Conservation (phyloP, 2,329 filamentous ascomycete genomes). For the Sporothrix pseudoabietina region DNA sequence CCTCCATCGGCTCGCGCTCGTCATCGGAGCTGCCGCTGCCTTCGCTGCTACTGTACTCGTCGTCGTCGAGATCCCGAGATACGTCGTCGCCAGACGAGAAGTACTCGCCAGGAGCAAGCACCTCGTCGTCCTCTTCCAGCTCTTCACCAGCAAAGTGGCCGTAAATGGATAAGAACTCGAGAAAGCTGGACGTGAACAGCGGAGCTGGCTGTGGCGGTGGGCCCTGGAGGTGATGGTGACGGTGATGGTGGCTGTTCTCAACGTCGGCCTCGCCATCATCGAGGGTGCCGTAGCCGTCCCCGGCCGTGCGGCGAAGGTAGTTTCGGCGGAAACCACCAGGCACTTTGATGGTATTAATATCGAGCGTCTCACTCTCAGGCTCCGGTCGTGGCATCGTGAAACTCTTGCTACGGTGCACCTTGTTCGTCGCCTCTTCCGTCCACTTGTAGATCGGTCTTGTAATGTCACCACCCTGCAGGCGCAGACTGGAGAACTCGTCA, state of each 20-base stretch:
- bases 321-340: slow-evolving; percentile 93
- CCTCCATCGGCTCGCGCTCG: slow-evolving; percentile 79
- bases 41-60: slow-evolving; percentile 51
- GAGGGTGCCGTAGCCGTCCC: slow-evolving; percentile 45
- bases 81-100: slow-evolving; percentile 71
- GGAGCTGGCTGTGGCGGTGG: slow-evolving; percentile 52
- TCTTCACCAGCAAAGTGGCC: slow-evolving; percentile 98
- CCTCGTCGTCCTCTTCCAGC: slow-evolving; percentile 94
- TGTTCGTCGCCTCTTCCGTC: slow-evolving; percentile 81
- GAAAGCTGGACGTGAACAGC: slow-evolving; percentile 86
- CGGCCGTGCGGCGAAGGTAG: slow-evolving; percentile 76
- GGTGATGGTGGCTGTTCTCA: slow-evolving; percentile 34
- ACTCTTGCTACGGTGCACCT: slow-evolving; percentile 79
- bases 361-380: slow-evolving; percentile 76
- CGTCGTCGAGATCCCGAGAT: slow-evolving; percentile 35
- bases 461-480: slow-evolving; percentile 90
- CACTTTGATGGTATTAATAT: slow-evolving; percentile 88
- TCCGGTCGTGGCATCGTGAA: slow-evolving; percentile 77
- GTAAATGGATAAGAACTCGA: slow-evolving; percentile 93
- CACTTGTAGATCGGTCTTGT: slow-evolving; percentile 95
- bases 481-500: slow-evolving; percentile 90
- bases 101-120: slow-evolving; percentile 82
- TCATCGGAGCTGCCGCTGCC: slow-evolving; percentile 59
- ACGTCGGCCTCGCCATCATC: slow-evolving; percentile 44
- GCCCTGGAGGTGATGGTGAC: background rate